Evolutionary conservation across 805 yeast genomes (phyloP).

Genomic region (Metschnikowia cubensis): DNA sequence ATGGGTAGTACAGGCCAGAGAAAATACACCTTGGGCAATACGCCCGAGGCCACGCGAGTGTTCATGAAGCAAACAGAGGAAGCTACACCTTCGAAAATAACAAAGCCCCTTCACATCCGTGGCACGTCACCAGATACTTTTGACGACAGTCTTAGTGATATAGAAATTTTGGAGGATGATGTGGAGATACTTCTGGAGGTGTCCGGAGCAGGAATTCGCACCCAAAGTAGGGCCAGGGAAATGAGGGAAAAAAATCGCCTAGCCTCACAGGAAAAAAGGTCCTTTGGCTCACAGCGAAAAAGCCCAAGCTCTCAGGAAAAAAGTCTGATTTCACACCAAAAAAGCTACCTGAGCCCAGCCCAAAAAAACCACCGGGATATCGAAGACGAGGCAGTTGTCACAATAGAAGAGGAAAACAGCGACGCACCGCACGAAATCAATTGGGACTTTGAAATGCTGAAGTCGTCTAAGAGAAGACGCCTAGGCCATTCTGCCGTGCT

Average conservation of each 20-base stretch:
- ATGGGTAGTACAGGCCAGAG: not conserved
- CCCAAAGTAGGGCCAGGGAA: not conserved
- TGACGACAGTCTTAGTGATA: slow-evolving; percentile 3
- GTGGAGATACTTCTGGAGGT: slow-evolving; percentile 10
- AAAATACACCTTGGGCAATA: not conserved
- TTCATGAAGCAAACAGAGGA: slow-evolving; percentile 9
- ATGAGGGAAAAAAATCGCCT: too few species aligned
- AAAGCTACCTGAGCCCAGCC: too few species aligned
- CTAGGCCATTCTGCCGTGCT: not conserved
- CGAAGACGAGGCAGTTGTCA: not conserved
- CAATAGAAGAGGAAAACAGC: not conserved
- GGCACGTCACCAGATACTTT: not conserved
- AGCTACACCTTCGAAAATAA: not conserved
- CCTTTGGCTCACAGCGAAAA: not conserved
- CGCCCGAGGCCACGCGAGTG: slow-evolving; percentile 12
- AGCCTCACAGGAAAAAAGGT: not conserved
- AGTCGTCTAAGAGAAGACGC: slow-evolving; percentile 2
- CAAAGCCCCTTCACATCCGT: not conserved
- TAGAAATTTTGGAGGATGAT: slow-evolving; percentile 13
- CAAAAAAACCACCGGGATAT: not conserved
- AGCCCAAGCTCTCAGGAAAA: not conserved
- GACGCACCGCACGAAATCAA: not conserved
- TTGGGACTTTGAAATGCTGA: not conserved
- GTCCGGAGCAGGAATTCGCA: not conserved
- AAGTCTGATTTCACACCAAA: too few species aligned